Conservation (phyloP, 352 stramenopile genomes). For the Phytophthora macrochlamydospora region DNA sequence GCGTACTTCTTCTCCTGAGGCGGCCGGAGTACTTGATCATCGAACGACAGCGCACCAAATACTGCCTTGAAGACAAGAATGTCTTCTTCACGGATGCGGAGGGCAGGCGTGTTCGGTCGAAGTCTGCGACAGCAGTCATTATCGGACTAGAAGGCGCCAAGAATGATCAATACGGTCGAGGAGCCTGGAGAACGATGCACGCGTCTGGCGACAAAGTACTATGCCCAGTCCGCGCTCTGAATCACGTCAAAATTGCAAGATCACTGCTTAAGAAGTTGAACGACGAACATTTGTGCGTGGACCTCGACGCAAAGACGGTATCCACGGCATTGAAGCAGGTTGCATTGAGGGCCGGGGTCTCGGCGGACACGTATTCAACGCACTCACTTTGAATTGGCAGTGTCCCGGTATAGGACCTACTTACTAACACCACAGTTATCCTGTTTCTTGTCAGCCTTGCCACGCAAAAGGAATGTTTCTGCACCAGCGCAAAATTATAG, state of each 20-base stretch:
- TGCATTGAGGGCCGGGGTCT: background rate
- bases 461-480: no score
- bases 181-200: constrained; percentile 14
- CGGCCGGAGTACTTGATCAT: constrained; percentile 11
- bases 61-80: constrained; percentile 18
- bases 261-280: background rate
- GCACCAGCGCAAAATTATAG: no score
- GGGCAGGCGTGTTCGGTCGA: background rate
- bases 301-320: constrained; percentile 4
- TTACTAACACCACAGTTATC: background rate
- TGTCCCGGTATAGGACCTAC: no score
- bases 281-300: constrained; percentile 5
- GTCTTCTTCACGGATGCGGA: constrained; percentile 19
- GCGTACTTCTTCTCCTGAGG: constrained; percentile 19
- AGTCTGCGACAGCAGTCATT: constrained; percentile 2
- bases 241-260: constrained; percentile 3
- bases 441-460: background rate
- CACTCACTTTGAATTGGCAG: constrained; percentile 23
- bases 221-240: constrained; percentile 4
- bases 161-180: constrained; percentile 18
- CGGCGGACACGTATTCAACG: constrained; percentile 1
- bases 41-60: background rate
- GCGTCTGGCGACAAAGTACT: constrained; percentile 10
- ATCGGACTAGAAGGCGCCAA: constrained; percentile 15
- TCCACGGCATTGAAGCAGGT: constrained; percentile 4